These are phyloP conservation scores for Wickerhamomyces canadensis DNA, from an alignment of 805 yeast genomes.

Conservation along the genomic window DNA sequence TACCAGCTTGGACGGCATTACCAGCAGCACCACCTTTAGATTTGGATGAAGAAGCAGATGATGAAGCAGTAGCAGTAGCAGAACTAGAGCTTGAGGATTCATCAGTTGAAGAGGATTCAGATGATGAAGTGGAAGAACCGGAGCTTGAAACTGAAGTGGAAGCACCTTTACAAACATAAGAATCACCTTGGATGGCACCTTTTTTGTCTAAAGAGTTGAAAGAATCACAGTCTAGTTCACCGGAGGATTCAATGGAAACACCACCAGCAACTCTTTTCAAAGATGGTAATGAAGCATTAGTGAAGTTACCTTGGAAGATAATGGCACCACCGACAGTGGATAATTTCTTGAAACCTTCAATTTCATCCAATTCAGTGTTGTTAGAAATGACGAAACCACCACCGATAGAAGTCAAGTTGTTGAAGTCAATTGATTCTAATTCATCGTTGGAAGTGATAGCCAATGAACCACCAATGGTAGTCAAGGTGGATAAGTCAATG, in stretches of 20 bases:
- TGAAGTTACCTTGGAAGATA: conserved; percentile 71
- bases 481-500: conserved; percentile 49
- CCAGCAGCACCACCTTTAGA: conserved; percentile 33
- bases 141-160: conserved; percentile 42
- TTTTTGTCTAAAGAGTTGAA: conserved; percentile 66
- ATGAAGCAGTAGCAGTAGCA: conserved; percentile 13
- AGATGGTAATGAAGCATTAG: conserved; percentile 68
- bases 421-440: conserved; percentile 63
- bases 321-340: conserved; percentile 85
- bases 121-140: conserved; percentile 25
- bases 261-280: conserved; percentile 88
- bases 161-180: conserved; percentile 69
- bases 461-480: conserved; percentile 73
- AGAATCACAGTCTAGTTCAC: conserved; percentile 75
- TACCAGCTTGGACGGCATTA: conserved; percentile 39
- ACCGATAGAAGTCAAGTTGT: conserved; percentile 66
- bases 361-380: conserved; percentile 64
- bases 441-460: conserved; percentile 69
- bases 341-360: conserved; percentile 72
- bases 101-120: conserved; percentile 24
- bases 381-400: conserved; percentile 92
- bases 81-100: conserved; percentile 25
- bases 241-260: conserved; percentile 70
- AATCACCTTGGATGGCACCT: conserved; percentile 90
- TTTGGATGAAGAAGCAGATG: conserved; percentile 19